Evolutionary conservation across 2,329 filamentous ascomycete genomes (phyloP).

Genomic region (Alternaria postmessia): DNA sequence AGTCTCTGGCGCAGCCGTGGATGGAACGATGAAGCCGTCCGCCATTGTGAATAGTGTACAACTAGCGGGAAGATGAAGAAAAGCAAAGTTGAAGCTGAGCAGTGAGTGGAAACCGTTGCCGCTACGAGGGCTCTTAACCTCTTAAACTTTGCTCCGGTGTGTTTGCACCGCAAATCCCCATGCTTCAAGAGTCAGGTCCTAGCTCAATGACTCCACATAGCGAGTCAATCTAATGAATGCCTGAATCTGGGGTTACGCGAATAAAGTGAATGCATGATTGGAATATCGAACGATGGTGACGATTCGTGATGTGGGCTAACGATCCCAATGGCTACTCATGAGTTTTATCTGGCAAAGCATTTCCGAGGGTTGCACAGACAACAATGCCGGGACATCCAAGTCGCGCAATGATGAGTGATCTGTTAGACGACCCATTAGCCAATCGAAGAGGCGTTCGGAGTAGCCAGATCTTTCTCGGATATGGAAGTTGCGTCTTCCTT

Average conservation of each 20-base stretch:
- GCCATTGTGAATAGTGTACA: slow-evolving; percentile 15
- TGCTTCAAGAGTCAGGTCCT: slow-evolving; percentile 15
- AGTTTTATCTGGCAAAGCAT: slow-evolving; percentile 25
- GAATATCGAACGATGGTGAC: neutral
- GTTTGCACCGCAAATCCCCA: neutral
- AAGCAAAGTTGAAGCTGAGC: neutral
- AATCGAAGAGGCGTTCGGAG: neutral
- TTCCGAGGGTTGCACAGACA: slow-evolving; percentile 12
- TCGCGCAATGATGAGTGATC: neutral
- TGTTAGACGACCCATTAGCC: neutral
- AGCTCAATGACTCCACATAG: neutral
- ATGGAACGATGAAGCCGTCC: slow-evolving; percentile 39
- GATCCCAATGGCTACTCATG: slow-evolving; percentile 6
- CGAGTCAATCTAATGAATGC: slow-evolving; percentile 16
- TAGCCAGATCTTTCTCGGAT: neutral
- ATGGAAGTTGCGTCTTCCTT: neutral
- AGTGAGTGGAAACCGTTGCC: neutral
- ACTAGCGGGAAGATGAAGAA: neutral
- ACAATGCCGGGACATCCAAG: neutral
- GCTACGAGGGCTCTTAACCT: neutral
- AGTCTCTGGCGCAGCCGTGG: slow-evolving; percentile 26
- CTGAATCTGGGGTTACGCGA: neutral
- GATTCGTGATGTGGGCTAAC: slow-evolving; percentile 17
- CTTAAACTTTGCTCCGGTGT: slow-evolving; percentile 7
- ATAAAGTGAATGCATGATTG: neutral